These are phyloP conservation scores for Aquilaria sinensis DNA, from an alignment of 345 rosid species.

Conservation along the genomic window DNA sequence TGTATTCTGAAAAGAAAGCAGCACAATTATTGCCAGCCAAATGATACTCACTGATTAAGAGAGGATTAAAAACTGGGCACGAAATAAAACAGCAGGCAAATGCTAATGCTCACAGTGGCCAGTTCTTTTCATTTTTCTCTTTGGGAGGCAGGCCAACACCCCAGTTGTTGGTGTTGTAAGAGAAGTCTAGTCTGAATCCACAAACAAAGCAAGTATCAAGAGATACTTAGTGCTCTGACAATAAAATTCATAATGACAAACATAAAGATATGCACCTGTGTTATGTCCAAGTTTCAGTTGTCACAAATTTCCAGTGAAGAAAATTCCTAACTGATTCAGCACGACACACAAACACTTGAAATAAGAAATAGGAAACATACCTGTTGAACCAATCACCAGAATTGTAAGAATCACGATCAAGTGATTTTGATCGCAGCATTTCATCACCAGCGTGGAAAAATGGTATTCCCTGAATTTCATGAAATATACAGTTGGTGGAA, in stretches of 20 bases:
- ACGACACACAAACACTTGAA: conserved; percentile 2
- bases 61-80: neutral
- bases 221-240: too few species aligned
- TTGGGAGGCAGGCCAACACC: conserved; percentile 94
- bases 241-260: neutral
- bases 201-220: conserved; percentile 1
- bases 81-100: neutral
- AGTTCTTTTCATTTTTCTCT: conserved; percentile 69
- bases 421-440: conserved; percentile 89
- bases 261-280: neutral
- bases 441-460: conserved; percentile 96
- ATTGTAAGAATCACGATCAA: conserved; percentile 96
- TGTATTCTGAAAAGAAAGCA: conserved; percentile 44
- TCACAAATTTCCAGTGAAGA: neutral
- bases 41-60: neutral
- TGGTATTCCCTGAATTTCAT: conserved; percentile 64
- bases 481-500: too few species aligned
- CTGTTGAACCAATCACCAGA: conserved; percentile 99
- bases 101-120: conserved; percentile 66
- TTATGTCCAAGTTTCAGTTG: neutral
- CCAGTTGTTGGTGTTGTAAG: conserved; percentile 78
- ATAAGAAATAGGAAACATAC: conserved; percentile 26
- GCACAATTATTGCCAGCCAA: conserved; percentile 3
- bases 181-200: conserved; percentile 72
- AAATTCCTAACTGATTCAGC: neutral